Percentiles rank a stretch among this genome's conserved stretches.
Evolutionary conservation across 2,329 filamentous ascomycete genomes (phyloP).

Genomic region (Fulvia fulva): DNA sequence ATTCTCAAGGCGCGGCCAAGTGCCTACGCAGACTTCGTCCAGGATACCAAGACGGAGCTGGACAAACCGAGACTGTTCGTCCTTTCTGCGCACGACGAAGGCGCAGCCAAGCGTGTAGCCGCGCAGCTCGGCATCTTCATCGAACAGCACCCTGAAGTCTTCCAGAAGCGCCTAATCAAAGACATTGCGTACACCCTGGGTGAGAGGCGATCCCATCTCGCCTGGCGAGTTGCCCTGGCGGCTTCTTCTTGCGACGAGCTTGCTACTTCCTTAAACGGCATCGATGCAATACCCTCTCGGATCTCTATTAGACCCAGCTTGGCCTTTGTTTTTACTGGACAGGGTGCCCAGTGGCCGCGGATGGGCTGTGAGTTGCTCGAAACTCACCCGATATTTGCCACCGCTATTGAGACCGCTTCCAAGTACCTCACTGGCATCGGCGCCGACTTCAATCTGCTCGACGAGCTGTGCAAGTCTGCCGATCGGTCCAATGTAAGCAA

Average conservation of each 20-base stretch:
- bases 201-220: slow-evolving; percentile 5
- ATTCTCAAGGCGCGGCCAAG: too few relatives aligned
- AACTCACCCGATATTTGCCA: neutral
- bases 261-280: neutral
- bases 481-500: slow-evolving; percentile 15
- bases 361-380: slow-evolving; percentile 24
- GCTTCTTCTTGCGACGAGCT: neutral
- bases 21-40: too few relatives aligned
- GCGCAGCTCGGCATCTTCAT: slow-evolving; percentile 5
- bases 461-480: slow-evolving; percentile 5
- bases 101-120: neutral
- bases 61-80: neutral
- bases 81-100: too few relatives aligned
- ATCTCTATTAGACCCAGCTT: neutral
- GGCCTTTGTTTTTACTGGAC: slow-evolving; percentile 20
- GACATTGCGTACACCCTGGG: slow-evolving; percentile 10
- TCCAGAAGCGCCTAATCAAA: too few relatives aligned
- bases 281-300: neutral
- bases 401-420: neutral
- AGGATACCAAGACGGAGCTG: slow-evolving; percentile 1
- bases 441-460: neutral
- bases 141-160: neutral
- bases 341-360: slow-evolving; percentile 21
- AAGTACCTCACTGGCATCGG: neutral
- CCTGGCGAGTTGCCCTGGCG: slow-evolving; percentile 2